Conservation (phyloP, 2,329 filamentous ascomycete genomes). For the Neospermospora avenae region DNA sequence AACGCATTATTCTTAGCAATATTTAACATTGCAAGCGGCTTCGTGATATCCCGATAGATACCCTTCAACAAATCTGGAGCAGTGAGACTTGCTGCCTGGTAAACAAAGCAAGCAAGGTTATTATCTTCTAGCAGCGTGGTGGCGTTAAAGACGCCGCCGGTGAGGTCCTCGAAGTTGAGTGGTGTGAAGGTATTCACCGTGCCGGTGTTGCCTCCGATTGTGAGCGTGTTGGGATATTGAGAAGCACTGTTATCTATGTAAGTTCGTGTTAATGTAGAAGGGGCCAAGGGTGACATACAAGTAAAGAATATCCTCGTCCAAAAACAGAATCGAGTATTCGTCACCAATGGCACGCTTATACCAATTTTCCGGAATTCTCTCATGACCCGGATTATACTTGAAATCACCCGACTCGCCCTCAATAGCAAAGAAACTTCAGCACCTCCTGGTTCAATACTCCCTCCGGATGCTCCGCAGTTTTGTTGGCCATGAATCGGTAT, state of each 20-base stretch:
- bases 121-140: not conserved
- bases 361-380: not conserved
- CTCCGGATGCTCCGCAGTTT: not conserved
- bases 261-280: not conserved
- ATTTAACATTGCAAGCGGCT: not conserved
- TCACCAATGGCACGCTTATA: not conserved
- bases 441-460: conserved; percentile 5
- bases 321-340: not conserved
- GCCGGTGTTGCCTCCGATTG: conserved; percentile 50
- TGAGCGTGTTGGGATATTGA: conserved; percentile 8
- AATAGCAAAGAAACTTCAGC: conserved; percentile 1
- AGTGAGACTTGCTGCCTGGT: not conserved
- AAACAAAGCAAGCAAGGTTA: not conserved
- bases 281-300: not conserved
- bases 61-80: not conserved
- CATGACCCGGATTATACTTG: not conserved
- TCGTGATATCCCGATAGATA: not conserved
- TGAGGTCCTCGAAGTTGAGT: conserved; percentile 41
- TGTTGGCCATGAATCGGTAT: conserved; percentile 4
- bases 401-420: not conserved
- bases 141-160: conserved; percentile 30
- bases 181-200: conserved; percentile 49
- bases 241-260: not conserved
- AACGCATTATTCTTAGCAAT: not conserved
- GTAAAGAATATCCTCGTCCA: not conserved